Base-by-base conservation (phyloP, 2,329 filamentous ascomycete genomes). In the Aspergillus fijiensis region DNA sequence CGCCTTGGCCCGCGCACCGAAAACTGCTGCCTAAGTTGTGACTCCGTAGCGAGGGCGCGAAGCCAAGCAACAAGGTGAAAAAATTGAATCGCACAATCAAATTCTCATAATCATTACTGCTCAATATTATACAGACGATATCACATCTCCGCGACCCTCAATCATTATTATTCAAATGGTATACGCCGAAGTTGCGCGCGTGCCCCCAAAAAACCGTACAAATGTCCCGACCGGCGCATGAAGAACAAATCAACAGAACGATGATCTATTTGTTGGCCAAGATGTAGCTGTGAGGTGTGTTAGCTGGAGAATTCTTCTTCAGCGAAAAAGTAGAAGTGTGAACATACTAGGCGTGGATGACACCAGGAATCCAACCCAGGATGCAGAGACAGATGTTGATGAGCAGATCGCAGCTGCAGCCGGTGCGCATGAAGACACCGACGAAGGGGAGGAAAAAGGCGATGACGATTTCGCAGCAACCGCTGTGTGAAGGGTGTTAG, bases 361-460 rank as follows among this genome's bases (percentile, higher is more conserved):
- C 52, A 48, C 52, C 52, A 31, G 52, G 52, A 5, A 55, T 6
- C 52, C 52, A 55, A 31, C 52, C 52, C 25, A 55, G 52, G n/a
- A 55, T 55, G 47, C 52, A 55, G 19, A 55, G 39, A 48, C 52
- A 55, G 52, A 55, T 55, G 52, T 55, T 55, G 52, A 55, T 55
- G 16, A 55, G 52, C 16, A 55, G 52, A 33, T 55, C 52, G 27
- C 52, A 55, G 39, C 52, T 48, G 52, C 52, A 55, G 16, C 52
- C 52, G 16, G 52, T 55, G 52, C 52, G 52, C 52, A 55, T 55
- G 52, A 55, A 55, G 11, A 55, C 52, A 10, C 52, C 52, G 25
- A 55, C 52, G n/a, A 55, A 55, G 52, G 52, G 52, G 52, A 55
- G 52, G 52, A 55, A 55, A 42, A 55, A 55, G 27, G 52, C 52